Evolutionary conservation across 768 basidiomycete species (phyloP).

Genomic region (Udeniomyces megalosporus): DNA sequence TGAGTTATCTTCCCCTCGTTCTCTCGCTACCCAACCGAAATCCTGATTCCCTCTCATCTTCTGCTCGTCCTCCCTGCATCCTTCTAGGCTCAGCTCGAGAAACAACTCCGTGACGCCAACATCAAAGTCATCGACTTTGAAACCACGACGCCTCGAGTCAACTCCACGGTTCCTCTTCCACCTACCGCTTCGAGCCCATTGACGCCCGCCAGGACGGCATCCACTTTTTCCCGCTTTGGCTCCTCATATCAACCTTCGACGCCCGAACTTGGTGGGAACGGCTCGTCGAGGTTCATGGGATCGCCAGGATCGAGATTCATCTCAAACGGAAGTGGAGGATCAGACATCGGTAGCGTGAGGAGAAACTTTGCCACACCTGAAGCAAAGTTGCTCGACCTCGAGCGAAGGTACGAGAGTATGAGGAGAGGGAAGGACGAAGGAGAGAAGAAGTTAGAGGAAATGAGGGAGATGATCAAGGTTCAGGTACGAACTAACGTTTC

Average conservation of each 20-base stretch:
- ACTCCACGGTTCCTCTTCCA: background rate
- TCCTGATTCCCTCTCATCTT: too few relatives aligned
- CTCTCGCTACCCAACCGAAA: background rate
- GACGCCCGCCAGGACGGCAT: background rate
- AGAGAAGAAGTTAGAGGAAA: constrained; percentile 9
- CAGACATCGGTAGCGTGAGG: background rate
- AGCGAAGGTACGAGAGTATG: background rate
- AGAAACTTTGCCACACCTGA: background rate
- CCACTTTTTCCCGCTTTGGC: background rate
- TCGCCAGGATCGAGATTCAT: background rate
- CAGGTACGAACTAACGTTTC: too few relatives aligned
- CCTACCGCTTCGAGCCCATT: background rate
- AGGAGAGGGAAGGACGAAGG: background rate
- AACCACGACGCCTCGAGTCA: constrained; percentile 30
- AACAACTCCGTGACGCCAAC: constrained; percentile 69
- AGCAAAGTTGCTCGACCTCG: background rate
- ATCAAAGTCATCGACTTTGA: constrained; percentile 68
- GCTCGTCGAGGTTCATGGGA: too few relatives aligned
- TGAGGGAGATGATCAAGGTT: constrained; percentile 6
- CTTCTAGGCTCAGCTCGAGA: constrained; percentile 58
- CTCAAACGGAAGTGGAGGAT: background rate
- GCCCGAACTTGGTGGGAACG: too few relatives aligned
- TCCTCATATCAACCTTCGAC: too few relatives aligned
- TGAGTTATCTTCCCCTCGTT: constrained; percentile 28
- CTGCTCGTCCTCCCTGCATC: constrained; percentile 10